phyloP scores from a whole-genome alignment of 352 stramenopile genomes.

The Phytophthora uliginosa region DNA sequence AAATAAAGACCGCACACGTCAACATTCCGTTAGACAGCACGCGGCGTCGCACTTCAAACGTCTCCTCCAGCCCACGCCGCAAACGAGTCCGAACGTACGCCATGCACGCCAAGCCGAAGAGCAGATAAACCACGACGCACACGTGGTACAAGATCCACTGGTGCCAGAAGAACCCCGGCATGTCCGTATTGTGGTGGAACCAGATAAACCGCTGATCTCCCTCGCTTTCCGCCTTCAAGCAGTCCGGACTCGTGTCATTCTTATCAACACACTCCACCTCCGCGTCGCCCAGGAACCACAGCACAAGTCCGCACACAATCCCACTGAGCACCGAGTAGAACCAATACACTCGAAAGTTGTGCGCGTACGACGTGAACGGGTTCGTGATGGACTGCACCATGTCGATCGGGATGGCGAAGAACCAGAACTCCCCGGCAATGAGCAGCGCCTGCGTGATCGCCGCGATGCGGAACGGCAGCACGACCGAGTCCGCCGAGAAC shows the following conservation, averaged over 20 bases:
- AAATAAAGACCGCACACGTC: constrained; percentile 87
- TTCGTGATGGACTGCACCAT: constrained; percentile 93
- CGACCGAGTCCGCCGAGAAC: constrained; percentile 54
- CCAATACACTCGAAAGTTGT: constrained; percentile 89
- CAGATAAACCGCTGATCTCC: constrained; percentile 76
- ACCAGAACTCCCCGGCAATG: constrained; percentile 91
- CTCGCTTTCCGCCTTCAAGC: constrained; percentile 21
- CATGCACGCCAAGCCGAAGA: constrained; percentile 82
- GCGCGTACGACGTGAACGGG: constrained; percentile 88
- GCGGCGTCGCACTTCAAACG: constrained; percentile 83
- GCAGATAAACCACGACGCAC: constrained; percentile 81
- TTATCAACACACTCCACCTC: constrained; percentile 32
- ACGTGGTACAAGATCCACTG: constrained; percentile 88
- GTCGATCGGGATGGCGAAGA: constrained; percentile 91
- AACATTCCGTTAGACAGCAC: constrained; percentile 85
- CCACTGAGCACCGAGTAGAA: constrained; percentile 86
- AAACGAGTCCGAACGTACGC: constrained; percentile 83
- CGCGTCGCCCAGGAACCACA: constrained; percentile 68
- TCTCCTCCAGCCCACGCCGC: constrained; percentile 82
- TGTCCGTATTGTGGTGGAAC: constrained; percentile 88
- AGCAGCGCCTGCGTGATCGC: constrained; percentile 82
- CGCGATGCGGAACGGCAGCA: constrained; percentile 69
- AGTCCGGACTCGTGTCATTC: constrained; percentile 34
- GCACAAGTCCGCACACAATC: constrained; percentile 66
- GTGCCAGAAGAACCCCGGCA: constrained; percentile 83